A percentile compares a stretch with the other conserved stretches of the same genome.
Evolutionary conservation across 148 eudicot genomes (phyloP).

Genomic region (Nepenthes mirabilis): DNA sequence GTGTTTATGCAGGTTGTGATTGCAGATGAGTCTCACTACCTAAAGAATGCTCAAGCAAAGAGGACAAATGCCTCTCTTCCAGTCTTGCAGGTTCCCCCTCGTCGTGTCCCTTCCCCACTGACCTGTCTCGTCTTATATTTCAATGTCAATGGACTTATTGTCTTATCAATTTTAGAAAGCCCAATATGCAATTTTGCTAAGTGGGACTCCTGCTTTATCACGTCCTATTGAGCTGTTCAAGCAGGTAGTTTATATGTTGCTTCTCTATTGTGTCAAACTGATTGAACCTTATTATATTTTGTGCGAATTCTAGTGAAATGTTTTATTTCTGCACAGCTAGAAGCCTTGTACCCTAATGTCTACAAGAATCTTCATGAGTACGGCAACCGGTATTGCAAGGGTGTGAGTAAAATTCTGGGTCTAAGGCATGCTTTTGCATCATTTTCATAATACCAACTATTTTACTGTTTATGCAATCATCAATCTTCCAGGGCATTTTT

Average conservation of each 20-base stretch:
- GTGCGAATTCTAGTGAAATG: not conserved
- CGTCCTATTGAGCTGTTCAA: conserved; percentile 86
- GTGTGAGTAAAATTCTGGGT: conserved; percentile 50
- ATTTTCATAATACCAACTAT: not conserved
- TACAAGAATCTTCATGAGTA: conserved; percentile 87
- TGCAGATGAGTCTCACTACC: conserved; percentile 95
- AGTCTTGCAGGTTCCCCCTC: conserved; percentile 50
- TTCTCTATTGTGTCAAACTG: not conserved
- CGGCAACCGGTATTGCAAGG: conserved; percentile 96
- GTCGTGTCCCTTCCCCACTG: conserved; percentile 6
- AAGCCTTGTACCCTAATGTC: conserved; percentile 85
- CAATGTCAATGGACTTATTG: not conserved
- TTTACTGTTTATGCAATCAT: not conserved
- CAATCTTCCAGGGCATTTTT: conserved; percentile 52
- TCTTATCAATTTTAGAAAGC: conserved; percentile 55
- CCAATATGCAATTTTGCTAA: conserved; percentile 69
- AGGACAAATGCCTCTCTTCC: conserved; percentile 80
- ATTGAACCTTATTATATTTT: not conserved
- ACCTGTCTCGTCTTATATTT: not conserved
- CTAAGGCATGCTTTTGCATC: not conserved
- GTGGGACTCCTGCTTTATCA: conserved; percentile 99
- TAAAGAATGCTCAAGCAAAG: conserved; percentile 95
- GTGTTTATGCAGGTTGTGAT: conserved; percentile 64
- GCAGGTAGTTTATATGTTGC: conserved; percentile 41
- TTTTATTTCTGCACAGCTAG: conserved; percentile 38